Base-by-base conservation (phyloP, 805 yeast species). In the Metschnikowia lachancei region DNA sequence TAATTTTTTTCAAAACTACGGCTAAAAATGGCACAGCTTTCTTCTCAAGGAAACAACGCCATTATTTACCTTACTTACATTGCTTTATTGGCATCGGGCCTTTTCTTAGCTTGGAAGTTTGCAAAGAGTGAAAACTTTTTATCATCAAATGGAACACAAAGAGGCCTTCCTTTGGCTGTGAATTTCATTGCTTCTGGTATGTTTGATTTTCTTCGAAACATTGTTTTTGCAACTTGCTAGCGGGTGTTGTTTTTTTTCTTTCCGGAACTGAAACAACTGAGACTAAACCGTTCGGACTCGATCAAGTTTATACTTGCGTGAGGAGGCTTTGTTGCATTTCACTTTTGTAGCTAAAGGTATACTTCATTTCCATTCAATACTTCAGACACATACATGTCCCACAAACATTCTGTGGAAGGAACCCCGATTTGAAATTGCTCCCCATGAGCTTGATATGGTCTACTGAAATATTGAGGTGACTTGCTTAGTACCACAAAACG, bases 111-210 rank as follows among this genome's bases (percentile, higher is more conserved):
- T 0, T 58, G 74, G 59, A 85, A 76, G 70, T 76, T 65, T 52
- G 74, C 75, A 31, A 71, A 76, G 41, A 69, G 72, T 36, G 72
- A 75, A 34, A 76, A 81, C 5, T 91, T 87, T 59, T 66, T 90
- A 45, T 76, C 90, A 2, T 83, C 91, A 3, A 87, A 90, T 66
- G 84, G 94, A 11, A 81, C 96, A 1, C 91, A 87, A 57, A 74
- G 74, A 36, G 95, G 89, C 22, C 29, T 88, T 13, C 96, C 96
- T 1, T 70, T 91, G 56, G 86, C 96, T 1, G 72, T 91, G 50
- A 91, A 91, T 64, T 91, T 91, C 62, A 81, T 91, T 45, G 97
- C 97, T 41, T 83, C 95, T 55, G 95, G 95, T 78, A 74, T 70
- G 87, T 49, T 46, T 31, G 31, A 29, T 20, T 24, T 39, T n/a